A percentile compares a stretch with the other conserved stretches of the same genome.
phyloP scores from a whole-genome alignment of 345 rosid genomes.

The Linum tenue region DNA sequence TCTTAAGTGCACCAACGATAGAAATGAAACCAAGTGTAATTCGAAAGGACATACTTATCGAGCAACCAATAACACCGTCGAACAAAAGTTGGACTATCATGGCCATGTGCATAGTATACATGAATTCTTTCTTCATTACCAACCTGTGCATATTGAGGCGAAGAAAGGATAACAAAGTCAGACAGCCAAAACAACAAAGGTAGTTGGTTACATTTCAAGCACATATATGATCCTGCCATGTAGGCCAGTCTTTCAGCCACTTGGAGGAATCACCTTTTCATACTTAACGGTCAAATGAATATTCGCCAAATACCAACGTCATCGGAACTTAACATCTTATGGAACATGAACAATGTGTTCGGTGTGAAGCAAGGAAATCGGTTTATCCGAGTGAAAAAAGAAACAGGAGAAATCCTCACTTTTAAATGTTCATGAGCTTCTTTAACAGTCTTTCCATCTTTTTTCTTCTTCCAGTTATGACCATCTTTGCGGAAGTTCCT shows the following conservation, averaged over 20 bases:
- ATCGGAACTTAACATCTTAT: neutral
- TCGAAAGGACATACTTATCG: slow-evolving; percentile 60
- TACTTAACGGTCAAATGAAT: neutral
- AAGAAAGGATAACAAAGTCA: neutral
- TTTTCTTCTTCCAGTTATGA: slow-evolving; percentile 98
- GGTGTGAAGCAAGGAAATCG: too few species aligned
- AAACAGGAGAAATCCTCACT: slow-evolving; percentile 36
- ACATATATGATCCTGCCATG: neutral
- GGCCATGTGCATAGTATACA: slow-evolving; percentile 97
- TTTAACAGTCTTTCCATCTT: slow-evolving; percentile 93
- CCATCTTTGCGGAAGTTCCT: slow-evolving; percentile 98
- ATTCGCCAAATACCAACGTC: neutral
- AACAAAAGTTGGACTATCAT: slow-evolving; percentile 78
- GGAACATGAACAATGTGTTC: too few species aligned
- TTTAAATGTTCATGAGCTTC: slow-evolving; percentile 99
- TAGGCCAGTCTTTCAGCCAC: neutral
- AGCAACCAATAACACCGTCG: slow-evolving; percentile 99
- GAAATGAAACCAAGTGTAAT: neutral
- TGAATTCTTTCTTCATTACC: slow-evolving; percentile 95
- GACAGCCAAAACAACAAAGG: slow-evolving; percentile 2
- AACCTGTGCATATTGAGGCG: slow-evolving; percentile 34
- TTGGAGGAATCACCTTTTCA: too few species aligned
- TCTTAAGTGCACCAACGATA: neutral
- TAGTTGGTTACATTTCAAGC: neutral
- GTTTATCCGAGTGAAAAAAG: neutral